Evolutionary conservation across 345 rosid genomes (phyloP), one percentile per base, ranked within the genome.

Genomic region (Raphanus raphanistrum): DNA sequence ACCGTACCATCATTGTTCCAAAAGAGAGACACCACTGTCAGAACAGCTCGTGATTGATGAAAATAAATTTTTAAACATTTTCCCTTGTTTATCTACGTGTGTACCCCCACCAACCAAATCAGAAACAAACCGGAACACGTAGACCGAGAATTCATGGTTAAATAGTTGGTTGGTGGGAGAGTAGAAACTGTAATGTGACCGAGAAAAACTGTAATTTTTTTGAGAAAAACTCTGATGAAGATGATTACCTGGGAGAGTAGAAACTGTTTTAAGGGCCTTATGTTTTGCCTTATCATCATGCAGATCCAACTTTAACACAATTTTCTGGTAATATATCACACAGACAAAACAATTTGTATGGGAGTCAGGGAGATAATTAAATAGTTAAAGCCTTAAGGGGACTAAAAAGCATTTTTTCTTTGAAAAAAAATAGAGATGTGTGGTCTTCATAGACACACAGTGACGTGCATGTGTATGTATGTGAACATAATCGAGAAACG

Each of bases 211-310:
- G n/a, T n/a, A n/a, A n/a, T n/a, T n/a, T 27, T 48, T 28, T 4
- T 50, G 6, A 25, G 27, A 32, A 33, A 35, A 32, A 63, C 13
- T 4, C 27, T 27, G 66, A 55, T 38, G 71, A 57, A 17, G 29
- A 57, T 16, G 67, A 63, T 58, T 78, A 94, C 98, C 98, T 85
- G 88, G 76, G 35, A 94, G 89, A 73, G 92, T 82, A 52, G 98
- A 88, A 72, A 89, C 97, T 15, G 92, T 86, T 85, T 84, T 92
- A 71, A 94, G 52, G 54, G 97, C 98, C 89, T 90, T 94, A 64
- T 89, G 95, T 84, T 92, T 94, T 65, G 88, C 97, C 71, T 87
- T 92, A 74, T 82, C 91, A 75, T 90, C 95, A 9, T 80, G 75
- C 76, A 94, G 74, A 70, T 92, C 97, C 91, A 92, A 21, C 81